A percentile compares a stretch with the other conserved stretches of the same genome.
Conservation (phyloP, 169 alveolate genomes). For the Eimeria mitis region DNA sequence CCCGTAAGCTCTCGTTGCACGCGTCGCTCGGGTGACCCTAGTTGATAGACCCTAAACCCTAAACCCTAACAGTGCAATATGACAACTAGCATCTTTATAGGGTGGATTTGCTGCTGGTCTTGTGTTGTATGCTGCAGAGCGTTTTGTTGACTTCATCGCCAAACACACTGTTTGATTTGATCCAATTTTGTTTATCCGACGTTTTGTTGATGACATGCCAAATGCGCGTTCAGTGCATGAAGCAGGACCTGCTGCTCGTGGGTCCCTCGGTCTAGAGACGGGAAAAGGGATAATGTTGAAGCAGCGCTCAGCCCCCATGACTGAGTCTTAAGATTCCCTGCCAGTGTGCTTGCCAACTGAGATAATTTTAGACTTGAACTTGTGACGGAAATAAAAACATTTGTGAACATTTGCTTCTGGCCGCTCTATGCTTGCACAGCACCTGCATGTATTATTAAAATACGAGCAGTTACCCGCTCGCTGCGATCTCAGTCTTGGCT, state of each 20-base stretch:
- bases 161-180: conserved; percentile 61
- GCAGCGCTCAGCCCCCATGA: background rate
- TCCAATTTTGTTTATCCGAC: background rate
- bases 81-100: no score
- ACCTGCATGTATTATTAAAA: background rate
- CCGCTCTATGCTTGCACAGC: background rate
- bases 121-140: conserved; percentile 58
- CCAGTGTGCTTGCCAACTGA: background rate
- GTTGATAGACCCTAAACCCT: background rate
- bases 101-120: no score
- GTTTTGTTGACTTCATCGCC: conserved; percentile 73
- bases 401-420: conserved; percentile 9
- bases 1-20: background rate
- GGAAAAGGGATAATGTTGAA: background rate
- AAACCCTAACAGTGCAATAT: background rate
- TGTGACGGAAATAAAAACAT: background rate
- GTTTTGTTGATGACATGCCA: background rate
- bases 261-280: background rate
- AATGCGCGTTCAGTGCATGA: background rate
- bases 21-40: background rate
- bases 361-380: background rate
- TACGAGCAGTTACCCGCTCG: background rate
- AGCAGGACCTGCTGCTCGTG: background rate
- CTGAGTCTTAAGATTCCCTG: background rate
- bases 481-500: background rate